Conservation (phyloP, 805 yeast species). For the Pichia rugopelliculosa region DNA sequence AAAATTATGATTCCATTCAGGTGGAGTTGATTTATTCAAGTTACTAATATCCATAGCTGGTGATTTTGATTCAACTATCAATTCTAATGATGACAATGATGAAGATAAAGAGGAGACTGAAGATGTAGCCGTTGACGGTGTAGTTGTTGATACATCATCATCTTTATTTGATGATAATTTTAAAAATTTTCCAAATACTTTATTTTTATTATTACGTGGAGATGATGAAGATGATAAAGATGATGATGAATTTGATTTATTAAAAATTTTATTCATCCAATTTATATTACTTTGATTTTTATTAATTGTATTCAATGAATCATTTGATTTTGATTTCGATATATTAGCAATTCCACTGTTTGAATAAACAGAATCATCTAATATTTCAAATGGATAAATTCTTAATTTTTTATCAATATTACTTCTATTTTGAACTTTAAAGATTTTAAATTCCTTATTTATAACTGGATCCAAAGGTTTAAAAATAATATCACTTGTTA, state of each 20-base stretch:
- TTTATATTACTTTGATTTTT: constrained; percentile 1
- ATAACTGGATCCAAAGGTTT: constrained; percentile 33
- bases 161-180: background rate
- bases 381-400: constrained; percentile 54
- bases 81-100: constrained; percentile 6
- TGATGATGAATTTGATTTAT: constrained; percentile 11
- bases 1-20: constrained; percentile 33
- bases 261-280: constrained; percentile 25
- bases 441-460: constrained; percentile 43
- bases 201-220: background rate
- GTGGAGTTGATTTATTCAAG: constrained; percentile 25
- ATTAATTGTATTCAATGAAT: background rate
- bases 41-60: background rate
- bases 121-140: background rate
- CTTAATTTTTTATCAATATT: constrained; percentile 33
- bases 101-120: constrained; percentile 8
- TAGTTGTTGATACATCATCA: background rate
- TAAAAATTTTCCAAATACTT: background rate
- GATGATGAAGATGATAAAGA: constrained; percentile 8
- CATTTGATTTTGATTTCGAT: background rate
- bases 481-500: constrained; percentile 14
- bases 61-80: background rate
- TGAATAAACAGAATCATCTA: constrained; percentile 58
- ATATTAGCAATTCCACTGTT: background rate
- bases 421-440: background rate